Conservation (phyloP, 768 basidiomycete species). For the Boletus speciosus region DNA sequence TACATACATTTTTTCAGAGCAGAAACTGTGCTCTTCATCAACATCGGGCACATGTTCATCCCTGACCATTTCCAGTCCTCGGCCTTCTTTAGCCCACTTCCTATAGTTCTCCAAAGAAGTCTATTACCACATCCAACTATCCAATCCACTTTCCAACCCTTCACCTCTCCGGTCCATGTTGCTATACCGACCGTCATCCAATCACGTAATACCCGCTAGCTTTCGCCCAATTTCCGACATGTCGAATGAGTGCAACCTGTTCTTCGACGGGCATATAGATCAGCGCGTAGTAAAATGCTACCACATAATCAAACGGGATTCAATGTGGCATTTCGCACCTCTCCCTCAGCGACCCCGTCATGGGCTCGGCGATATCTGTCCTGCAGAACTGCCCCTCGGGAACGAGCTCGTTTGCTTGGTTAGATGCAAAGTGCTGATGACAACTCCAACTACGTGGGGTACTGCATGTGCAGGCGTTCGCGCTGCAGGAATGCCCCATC, state of each 20-base stretch:
- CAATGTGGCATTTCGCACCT: background rate
- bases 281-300: conserved; percentile 5
- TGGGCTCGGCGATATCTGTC: conserved; percentile 5
- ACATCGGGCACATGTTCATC: conserved; percentile 6
- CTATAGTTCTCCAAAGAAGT: conserved; percentile 7
- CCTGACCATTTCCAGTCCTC: conserved; percentile 9
- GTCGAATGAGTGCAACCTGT: conserved; percentile 4
- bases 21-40: conserved; percentile 2
- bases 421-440: conserved; percentile 7
- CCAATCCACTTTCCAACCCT: background rate
- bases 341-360: background rate
- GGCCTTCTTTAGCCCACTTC: conserved; percentile 3
- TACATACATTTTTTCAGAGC: conserved; percentile 7
- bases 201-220: conserved; percentile 8
- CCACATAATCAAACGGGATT: background rate
- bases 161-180: background rate
- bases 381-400: conserved; percentile 1
- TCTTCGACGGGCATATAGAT: conserved; percentile 10
- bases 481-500: conserved; percentile 6
- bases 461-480: conserved; percentile 2
- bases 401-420: conserved; percentile 7
- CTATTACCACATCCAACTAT: conserved; percentile 4
- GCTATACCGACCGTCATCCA: conserved; percentile 1
- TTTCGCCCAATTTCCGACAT: conserved; percentile 19
- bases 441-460: conserved; percentile 4